Conservation (phyloP, 129 eudicot genomes). For the Erigeron canadensis region DNA sequence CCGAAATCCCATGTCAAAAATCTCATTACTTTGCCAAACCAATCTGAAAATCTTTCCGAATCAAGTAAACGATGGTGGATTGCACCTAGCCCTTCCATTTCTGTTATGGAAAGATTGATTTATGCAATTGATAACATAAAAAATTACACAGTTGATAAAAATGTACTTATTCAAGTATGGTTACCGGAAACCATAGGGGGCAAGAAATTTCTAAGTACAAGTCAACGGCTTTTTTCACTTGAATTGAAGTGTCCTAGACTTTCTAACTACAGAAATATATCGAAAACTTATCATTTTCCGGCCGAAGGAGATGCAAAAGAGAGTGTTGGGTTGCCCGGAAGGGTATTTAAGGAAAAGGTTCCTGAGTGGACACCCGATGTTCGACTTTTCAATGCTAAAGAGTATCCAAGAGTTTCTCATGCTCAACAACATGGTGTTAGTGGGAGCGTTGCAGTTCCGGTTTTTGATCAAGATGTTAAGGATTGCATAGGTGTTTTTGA, state of each 20-base stretch:
- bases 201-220: slow-evolving; percentile 54
- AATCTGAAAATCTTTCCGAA: slow-evolving; percentile 43
- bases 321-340: slow-evolving; percentile 69
- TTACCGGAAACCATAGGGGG: slow-evolving; percentile 63
- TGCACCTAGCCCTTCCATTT: slow-evolving; percentile 53
- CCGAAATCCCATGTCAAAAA: slow-evolving; percentile 32
- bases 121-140: slow-evolving; percentile 59
- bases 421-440: slow-evolving; percentile 75
- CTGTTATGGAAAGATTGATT: slow-evolving; percentile 70
- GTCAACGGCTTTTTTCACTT: slow-evolving; percentile 65
- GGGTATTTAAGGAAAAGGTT: slow-evolving; percentile 75
- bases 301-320: slow-evolving; percentile 48
- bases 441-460: slow-evolving; percentile 90
- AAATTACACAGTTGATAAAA: slow-evolving; percentile 45
- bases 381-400: slow-evolving; percentile 64
- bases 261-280: slow-evolving; percentile 66
- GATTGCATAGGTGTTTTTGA: slow-evolving; percentile 88
- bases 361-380: slow-evolving; percentile 99
- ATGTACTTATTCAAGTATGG: slow-evolving; percentile 83
- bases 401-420: slow-evolving; percentile 78
- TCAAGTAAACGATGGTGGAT: slow-evolving; percentile 66
- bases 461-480: slow-evolving; percentile 64
- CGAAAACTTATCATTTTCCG: slow-evolving; percentile 55
- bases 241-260: slow-evolving; percentile 65
- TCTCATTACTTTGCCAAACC: slow-evolving; percentile 41